These are phyloP conservation scores for Penicillium freii DNA, from an alignment of 2,329 filamentous ascomycete species.

Conservation along the genomic window DNA sequence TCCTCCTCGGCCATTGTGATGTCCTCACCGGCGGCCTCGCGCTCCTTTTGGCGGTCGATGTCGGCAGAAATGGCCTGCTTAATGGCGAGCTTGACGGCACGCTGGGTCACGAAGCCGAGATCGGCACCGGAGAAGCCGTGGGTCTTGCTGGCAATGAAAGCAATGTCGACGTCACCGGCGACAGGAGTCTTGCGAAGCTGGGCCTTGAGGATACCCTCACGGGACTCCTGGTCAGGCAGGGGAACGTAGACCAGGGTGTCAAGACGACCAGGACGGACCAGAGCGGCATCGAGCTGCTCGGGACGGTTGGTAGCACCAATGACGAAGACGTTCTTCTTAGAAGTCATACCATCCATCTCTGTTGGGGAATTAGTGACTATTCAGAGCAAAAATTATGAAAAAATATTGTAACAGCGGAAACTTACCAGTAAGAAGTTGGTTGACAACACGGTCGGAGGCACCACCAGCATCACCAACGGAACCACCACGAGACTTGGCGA, in stretches of 20 bases:
- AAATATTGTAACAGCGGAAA: slow-evolving; percentile 20
- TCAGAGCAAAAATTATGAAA: not conserved
- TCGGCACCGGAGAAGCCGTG: slow-evolving; percentile 99
- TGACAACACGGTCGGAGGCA: slow-evolving; percentile 98
- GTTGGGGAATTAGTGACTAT: slow-evolving; percentile 43
- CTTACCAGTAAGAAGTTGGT: slow-evolving; percentile 95
- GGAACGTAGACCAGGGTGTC: slow-evolving; percentile 98
- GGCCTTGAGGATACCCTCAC: slow-evolving; percentile 85
- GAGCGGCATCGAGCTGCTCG: slow-evolving; percentile 95
- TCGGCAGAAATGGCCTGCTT: slow-evolving; percentile 90
- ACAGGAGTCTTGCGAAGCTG: slow-evolving; percentile 99
- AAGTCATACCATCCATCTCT: slow-evolving; percentile 99
- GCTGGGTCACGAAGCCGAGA: slow-evolving; percentile 97
- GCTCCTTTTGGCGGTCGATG: slow-evolving; percentile 86
- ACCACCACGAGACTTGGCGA: slow-evolving; percentile 98
- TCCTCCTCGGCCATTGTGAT: slow-evolving; percentile 73
- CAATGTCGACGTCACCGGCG: slow-evolving; percentile 77
- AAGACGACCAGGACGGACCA: slow-evolving; percentile 97
- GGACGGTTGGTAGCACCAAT: slow-evolving; percentile 98
- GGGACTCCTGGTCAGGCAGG: slow-evolving; percentile 85
- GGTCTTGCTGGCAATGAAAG: slow-evolving; percentile 92
- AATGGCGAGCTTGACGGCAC: slow-evolving; percentile 98
- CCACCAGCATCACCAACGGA: slow-evolving; percentile 94
- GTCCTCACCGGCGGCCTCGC: slow-evolving; percentile 74
- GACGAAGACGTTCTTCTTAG: slow-evolving; percentile 99